Conservation (phyloP, 2,329 filamentous ascomycete species). For the Colletotrichum limetticola region DNA sequence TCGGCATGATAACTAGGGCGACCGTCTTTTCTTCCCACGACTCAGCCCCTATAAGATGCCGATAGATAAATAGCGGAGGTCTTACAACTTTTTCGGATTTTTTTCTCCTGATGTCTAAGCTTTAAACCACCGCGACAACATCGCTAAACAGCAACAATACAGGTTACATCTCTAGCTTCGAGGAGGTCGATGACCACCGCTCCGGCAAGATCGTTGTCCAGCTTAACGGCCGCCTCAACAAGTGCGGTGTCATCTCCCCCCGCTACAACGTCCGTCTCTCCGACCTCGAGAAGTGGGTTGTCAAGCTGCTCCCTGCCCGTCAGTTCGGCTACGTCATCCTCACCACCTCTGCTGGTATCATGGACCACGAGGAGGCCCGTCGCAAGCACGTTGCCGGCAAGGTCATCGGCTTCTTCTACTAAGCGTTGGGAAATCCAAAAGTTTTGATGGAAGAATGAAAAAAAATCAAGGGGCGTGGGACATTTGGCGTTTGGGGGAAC, state of each 20-base stretch:
- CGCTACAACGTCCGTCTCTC: conserved; percentile 99
- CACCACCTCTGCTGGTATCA: conserved; percentile 82
- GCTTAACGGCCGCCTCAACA: conserved; percentile 99
- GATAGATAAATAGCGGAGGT: conserved; percentile 94
- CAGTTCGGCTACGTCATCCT: conserved; percentile 99
- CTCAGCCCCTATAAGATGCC: conserved; percentile 99
- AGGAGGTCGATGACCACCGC: conserved; percentile 99
- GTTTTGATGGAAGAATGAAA: conserved; percentile 26
- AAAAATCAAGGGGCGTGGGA: conserved; percentile 44
- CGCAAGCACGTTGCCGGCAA: conserved; percentile 91
- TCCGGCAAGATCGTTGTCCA: conserved; percentile 99
- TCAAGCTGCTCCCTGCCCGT: conserved; percentile 98
- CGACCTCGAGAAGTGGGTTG: conserved; percentile 99
- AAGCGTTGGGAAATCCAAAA: conserved; percentile 49
- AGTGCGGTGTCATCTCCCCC: conserved; percentile 98
- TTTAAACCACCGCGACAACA: conserved; percentile 95
- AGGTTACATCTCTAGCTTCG: conserved; percentile 99
- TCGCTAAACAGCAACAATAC: conserved; percentile 60
- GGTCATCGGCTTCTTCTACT: conserved; percentile 99
- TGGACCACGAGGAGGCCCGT: conserved; percentile 99
- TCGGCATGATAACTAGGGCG: conserved; percentile 99
- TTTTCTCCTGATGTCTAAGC: conserved; percentile 80
- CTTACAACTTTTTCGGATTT: conserved; percentile 93
- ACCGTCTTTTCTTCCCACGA: conserved; percentile 84
- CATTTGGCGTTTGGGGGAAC: conserved; percentile 50